These are phyloP conservation scores for Niebla homalea DNA, from an alignment of 495 filamentous ascomycete species.

Conservation along the genomic window DNA sequence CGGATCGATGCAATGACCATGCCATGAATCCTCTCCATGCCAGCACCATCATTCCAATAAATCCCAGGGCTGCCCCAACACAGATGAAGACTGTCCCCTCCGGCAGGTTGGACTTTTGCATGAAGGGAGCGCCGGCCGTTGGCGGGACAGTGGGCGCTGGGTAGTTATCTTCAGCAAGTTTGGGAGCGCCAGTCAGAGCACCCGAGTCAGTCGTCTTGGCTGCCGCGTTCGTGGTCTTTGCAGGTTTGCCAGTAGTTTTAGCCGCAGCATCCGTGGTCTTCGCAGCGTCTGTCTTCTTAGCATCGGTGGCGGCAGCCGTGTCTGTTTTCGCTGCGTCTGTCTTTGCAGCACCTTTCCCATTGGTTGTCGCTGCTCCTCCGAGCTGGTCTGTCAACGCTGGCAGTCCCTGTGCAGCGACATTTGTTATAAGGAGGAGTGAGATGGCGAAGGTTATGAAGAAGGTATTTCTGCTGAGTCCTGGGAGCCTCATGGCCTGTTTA, in stretches of 20 bases:
- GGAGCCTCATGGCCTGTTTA: constrained; percentile 12
- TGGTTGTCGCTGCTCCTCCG: not conserved
- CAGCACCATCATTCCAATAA: constrained; percentile 65
- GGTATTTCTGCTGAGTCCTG: constrained; percentile 3
- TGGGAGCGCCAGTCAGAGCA: constrained; percentile 19
- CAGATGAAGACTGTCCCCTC: constrained; percentile 95
- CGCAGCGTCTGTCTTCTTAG: constrained; percentile 5
- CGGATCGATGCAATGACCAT: constrained; percentile 84
- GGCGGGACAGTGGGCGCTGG: constrained; percentile 62
- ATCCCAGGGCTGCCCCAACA: constrained; percentile 76
- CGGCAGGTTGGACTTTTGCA: constrained; percentile 82
- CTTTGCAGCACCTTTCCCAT: not conserved
- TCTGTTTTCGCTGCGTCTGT: constrained; percentile 4
- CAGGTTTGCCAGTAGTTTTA: constrained; percentile 17
- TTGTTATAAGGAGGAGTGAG: constrained; percentile 12
- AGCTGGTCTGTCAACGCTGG: constrained; percentile 7
- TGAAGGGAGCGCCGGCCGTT: constrained; percentile 76
- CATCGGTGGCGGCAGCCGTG: not conserved
- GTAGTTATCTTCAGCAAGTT: constrained; percentile 29
- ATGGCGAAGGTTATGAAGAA: constrained; percentile 11
- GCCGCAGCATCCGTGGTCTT: constrained; percentile 13
- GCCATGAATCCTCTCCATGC: constrained; percentile 81
- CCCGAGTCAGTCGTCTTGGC: constrained; percentile 12
- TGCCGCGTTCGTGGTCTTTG: constrained; percentile 16
- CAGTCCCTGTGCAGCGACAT: constrained; percentile 12